Evolutionary conservation across 2,329 filamentous ascomycete species (phyloP), one percentile per base, ranked within the genome.

Genomic region (Aspergillus sp.): DNA sequence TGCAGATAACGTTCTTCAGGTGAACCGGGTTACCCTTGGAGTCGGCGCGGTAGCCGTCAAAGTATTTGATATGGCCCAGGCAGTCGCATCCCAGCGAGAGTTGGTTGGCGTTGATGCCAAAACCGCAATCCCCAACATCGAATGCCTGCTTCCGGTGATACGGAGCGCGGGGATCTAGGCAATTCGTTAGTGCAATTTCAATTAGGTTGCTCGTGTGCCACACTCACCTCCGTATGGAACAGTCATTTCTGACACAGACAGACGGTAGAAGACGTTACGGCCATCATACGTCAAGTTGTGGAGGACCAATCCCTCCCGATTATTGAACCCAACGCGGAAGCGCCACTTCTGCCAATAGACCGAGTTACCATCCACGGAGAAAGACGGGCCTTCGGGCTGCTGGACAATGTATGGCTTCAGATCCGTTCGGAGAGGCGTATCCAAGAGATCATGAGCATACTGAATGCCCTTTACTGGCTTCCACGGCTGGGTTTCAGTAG

Each of bases 121-220:
- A 84, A 29, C 85, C 81, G 34, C 78, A 84, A 65, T 89, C 86
- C 29, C 86, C 86, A 20, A 88, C 77, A 67, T 89, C 86, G 58
- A 88, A 88, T 0, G 86, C 86, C 5, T 84, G 80, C 68, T 88
- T 88, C 67, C 85, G 85, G 71, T 88, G 84, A 68, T 80, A 88
- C 2, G 86, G 86, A 46, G 82, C 79, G 3, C 86, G 79, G 4
- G 86, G 86, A 62, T 89, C 86, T 48, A 79, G 83, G 5, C 79
- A 78, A 36, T 60, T 40, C 51, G 50, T 52, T 36, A 59, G 20
- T 14, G 14, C 16, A 19, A 6, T 14, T 50, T 31, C 54, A 46
- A 43, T 43, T 44, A n/a, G 10, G 10, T 29, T 29, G 7, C 25
- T 29, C 25, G 25, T 29, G 9, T 29, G 25, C 25, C 5, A 23